phyloP scores from a whole-genome alignment of 495 filamentous ascomycete genomes.

The Trichoderma parareesei region DNA sequence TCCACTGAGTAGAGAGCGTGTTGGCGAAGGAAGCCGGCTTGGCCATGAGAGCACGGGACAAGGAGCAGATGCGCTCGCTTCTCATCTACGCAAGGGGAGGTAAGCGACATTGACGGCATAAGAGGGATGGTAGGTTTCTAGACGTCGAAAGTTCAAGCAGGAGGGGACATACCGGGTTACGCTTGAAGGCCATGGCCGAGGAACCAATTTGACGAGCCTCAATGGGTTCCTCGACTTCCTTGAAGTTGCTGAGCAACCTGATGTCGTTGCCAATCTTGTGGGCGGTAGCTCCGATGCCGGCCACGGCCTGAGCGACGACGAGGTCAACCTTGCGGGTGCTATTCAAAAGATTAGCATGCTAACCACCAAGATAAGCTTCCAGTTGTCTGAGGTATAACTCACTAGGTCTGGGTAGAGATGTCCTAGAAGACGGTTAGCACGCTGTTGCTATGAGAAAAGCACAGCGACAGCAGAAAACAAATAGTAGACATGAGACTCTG shows the following conservation, averaged over 20 bases:
- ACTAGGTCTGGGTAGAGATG: slow-evolving; percentile 29
- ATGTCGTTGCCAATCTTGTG: slow-evolving; percentile 63
- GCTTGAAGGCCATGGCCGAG: slow-evolving; percentile 71
- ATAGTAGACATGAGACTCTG: not conserved
- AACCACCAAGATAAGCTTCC: not conserved
- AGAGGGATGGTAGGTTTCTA: not conserved
- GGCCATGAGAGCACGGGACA: slow-evolving; percentile 63
- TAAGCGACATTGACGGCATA: not conserved
- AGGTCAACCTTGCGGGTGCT: slow-evolving; percentile 15
- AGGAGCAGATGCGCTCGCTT: slow-evolving; percentile 70
- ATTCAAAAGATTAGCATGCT: not conserved
- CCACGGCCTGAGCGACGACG: slow-evolving; percentile 67
- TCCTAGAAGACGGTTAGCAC: slow-evolving; percentile 8
- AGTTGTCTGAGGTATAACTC: not conserved
- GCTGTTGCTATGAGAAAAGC: not conserved
- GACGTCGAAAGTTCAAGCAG: not conserved
- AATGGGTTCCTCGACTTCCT: slow-evolving; percentile 76
- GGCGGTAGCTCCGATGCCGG: slow-evolving; percentile 74
- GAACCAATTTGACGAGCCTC: slow-evolving; percentile 67
- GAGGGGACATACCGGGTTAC: slow-evolving; percentile 47
- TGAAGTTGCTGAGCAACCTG: slow-evolving; percentile 57
- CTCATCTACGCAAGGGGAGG: slow-evolving; percentile 51
- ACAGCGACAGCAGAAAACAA: not conserved
- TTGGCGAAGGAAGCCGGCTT: slow-evolving; percentile 60
- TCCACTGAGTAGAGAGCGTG: slow-evolving; percentile 79